Conservation (phyloP, 805 yeast genomes). For the Nakazawaea holstii region DNA sequence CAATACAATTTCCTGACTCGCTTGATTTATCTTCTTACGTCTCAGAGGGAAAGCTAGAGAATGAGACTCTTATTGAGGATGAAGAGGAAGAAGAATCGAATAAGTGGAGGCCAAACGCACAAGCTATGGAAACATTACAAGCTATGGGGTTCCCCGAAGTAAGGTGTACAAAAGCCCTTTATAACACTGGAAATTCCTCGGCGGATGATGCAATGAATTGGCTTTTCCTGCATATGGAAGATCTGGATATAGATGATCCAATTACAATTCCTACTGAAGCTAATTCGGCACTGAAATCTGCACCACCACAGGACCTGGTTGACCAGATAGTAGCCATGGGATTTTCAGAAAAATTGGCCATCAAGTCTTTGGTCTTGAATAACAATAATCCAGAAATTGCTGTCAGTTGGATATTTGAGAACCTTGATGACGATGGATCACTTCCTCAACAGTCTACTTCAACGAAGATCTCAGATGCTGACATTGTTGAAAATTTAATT, state of each 20-base stretch:
- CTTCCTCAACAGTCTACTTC: not conserved
- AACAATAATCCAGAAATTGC: slow-evolving; percentile 65
- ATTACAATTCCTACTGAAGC: slow-evolving; percentile 28
- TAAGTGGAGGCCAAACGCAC: slow-evolving; percentile 39
- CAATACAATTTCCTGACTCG: slow-evolving; percentile 43
- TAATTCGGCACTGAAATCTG: slow-evolving; percentile 2
- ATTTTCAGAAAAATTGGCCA: slow-evolving; percentile 57
- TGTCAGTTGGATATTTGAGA: slow-evolving; percentile 84
- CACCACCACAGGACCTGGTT: slow-evolving; percentile 34
- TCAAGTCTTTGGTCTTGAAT: slow-evolving; percentile 62
- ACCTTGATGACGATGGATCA: slow-evolving; percentile 73
- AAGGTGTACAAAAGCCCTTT: slow-evolving; percentile 63
- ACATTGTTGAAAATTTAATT: slow-evolving; percentile 2
- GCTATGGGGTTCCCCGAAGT: slow-evolving; percentile 87
- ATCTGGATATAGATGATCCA: slow-evolving; percentile 66
- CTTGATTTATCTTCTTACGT: slow-evolving; percentile 39
- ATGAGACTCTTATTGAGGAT: slow-evolving; percentile 36
- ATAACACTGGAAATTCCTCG: slow-evolving; percentile 59
- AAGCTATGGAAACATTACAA: slow-evolving; percentile 46
- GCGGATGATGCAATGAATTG: slow-evolving; percentile 82
- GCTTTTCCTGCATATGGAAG: slow-evolving; percentile 88
- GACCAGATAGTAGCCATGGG: slow-evolving; percentile 70
- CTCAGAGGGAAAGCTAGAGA: slow-evolving; percentile 35
- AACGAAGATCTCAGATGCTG: not conserved
- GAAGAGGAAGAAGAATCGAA: slow-evolving; percentile 24